These are phyloP conservation scores for Fusarium sp. DNA, from an alignment of 2,329 filamentous ascomycete species.

Conservation along the genomic window DNA sequence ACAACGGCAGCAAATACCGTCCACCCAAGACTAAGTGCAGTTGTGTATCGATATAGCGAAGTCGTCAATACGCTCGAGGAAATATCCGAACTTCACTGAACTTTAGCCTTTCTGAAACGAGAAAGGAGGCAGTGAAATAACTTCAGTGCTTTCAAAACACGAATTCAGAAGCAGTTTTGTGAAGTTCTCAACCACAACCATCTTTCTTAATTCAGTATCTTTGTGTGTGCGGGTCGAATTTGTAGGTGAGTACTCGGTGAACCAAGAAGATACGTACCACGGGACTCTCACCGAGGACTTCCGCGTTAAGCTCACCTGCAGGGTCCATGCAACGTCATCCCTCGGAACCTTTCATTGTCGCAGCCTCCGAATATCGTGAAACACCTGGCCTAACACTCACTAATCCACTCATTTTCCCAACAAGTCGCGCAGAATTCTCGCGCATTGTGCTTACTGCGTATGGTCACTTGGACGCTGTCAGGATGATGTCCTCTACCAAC, in stretches of 20 bases:
- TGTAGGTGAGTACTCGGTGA: constrained; percentile 41
- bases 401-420: neutral
- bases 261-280: constrained; percentile 32
- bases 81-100: neutral
- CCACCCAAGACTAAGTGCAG: neutral
- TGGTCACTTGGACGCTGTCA: constrained; percentile 40
- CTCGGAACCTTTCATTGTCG: constrained; percentile 35
- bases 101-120: neutral
- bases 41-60: neutral
- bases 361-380: constrained; percentile 30
- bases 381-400: constrained; percentile 6
- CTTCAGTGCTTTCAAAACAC: neutral
- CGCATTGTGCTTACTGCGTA: constrained; percentile 34
- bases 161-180: neutral
- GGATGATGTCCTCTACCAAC: constrained; percentile 75
- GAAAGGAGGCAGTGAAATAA: too few relatives aligned
- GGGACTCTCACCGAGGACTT: constrained; percentile 18
- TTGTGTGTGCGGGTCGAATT: constrained; percentile 43
- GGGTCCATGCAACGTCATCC: constrained; percentile 48
- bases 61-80: neutral
- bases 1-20: neutral
- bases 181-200: constrained; percentile 27
- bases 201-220: constrained; percentile 16
- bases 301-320: constrained; percentile 21
- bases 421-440: neutral